These are phyloP conservation scores for Botryosphaeria dothidea DNA, from an alignment of 2,329 filamentous ascomycete genomes.

Conservation along the genomic window DNA sequence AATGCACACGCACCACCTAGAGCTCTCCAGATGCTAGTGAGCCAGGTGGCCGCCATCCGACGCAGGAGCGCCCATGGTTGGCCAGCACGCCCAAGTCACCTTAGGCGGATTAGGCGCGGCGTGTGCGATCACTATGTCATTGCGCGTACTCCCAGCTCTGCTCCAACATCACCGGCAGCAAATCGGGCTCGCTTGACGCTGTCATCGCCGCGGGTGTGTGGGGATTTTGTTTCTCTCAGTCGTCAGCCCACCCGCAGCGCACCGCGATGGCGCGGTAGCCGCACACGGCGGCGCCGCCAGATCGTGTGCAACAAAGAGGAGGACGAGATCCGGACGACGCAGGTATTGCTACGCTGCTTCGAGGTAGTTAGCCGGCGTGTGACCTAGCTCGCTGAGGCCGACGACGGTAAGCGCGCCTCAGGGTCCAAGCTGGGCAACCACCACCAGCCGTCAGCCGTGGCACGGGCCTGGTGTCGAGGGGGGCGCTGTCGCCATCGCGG, in stretches of 20 bases:
- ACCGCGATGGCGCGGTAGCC: neutral
- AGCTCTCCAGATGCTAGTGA: neutral
- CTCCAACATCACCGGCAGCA: neutral
- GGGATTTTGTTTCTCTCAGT: neutral
- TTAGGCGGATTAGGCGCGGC: constrained; percentile 10
- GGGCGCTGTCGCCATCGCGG: constrained; percentile 8
- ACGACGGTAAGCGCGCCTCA: constrained; percentile 14
- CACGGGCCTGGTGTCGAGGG: constrained; percentile 1
- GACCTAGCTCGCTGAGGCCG: neutral
- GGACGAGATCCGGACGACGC: constrained; percentile 10
- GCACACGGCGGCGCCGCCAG: neutral
- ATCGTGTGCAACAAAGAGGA: constrained; percentile 1
- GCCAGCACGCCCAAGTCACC: neutral
- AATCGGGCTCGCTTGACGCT: neutral
- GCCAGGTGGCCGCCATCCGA: constrained; percentile 12
- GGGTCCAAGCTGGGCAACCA: constrained; percentile 13
- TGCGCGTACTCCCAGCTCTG: neutral
- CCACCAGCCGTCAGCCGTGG: constrained; percentile 6
- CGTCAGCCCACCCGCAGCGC: neutral
- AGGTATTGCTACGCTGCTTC: neutral
- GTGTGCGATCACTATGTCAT: constrained; percentile 14
- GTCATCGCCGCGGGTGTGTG: neutral
- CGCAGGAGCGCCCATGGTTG: constrained; percentile 14
- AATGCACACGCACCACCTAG: constrained; percentile 3
- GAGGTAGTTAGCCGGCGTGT: constrained; percentile 5